Percentiles rank a stretch among this genome's conserved stretches.
Conservation (phyloP, 1,284 basidiomycete species). For the Marasmius oreades region DNA sequence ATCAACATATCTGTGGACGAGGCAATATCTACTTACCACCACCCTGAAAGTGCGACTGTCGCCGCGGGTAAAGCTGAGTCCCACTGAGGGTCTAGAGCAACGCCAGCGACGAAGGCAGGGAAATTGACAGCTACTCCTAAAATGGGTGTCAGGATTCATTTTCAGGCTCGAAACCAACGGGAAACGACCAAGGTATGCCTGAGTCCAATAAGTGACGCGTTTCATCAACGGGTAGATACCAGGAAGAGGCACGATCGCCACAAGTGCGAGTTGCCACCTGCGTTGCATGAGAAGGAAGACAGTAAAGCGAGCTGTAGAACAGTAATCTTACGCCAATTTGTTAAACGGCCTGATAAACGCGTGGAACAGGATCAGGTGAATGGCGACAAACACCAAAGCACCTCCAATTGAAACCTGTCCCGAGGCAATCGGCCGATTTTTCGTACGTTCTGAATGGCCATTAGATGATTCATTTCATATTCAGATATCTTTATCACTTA, state of each 20-base stretch:
- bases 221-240: constrained; percentile 26
- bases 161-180: background rate
- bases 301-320: background rate
- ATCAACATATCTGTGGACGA: too few species aligned
- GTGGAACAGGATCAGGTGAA: constrained; percentile 9
- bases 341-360: constrained; percentile 21
- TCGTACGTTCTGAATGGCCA: constrained; percentile 10
- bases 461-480: background rate
- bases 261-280: constrained; percentile 15
- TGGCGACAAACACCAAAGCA: constrained; percentile 8
- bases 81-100: background rate
- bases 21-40: background rate
- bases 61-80: background rate
- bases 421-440: constrained; percentile 10
- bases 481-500: background rate
- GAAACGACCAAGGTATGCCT: constrained; percentile 24
- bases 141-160: constrained; percentile 16
- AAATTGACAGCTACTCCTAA: constrained; percentile 24
- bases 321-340: constrained; percentile 31
- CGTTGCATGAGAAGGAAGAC: background rate
- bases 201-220: constrained; percentile 25
- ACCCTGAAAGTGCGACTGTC: background rate
- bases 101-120: constrained; percentile 14
- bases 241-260: constrained; percentile 10
- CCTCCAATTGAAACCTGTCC: constrained; percentile 6